phyloP scores from a whole-genome alignment of 2,329 filamentous ascomycete species.

The Paramyrothecium roridum region DNA sequence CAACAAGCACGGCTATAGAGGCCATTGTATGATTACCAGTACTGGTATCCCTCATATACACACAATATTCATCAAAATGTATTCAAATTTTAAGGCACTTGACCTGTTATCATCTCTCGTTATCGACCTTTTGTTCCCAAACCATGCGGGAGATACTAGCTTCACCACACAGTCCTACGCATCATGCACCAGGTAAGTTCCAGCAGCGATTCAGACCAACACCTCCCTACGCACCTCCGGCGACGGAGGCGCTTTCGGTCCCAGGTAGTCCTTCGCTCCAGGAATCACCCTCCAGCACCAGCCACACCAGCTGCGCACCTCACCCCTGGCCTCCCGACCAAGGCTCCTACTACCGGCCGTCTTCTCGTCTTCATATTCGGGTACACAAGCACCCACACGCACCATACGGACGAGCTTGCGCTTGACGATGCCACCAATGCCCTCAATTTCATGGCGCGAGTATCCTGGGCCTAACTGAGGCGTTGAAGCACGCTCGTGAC shows the following conservation, averaged over 20 bases:
- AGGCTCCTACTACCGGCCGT: constrained; percentile 62
- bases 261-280: constrained; percentile 40
- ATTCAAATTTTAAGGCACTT: neutral
- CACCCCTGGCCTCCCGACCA: constrained; percentile 65
- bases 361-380: constrained; percentile 82
- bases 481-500: constrained; percentile 39
- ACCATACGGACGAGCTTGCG: constrained; percentile 83
- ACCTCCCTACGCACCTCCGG: constrained; percentile 5
- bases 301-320: constrained; percentile 79
- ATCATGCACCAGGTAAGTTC: too few relatives aligned
- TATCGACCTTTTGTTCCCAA: neutral
- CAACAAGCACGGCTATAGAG: neutral
- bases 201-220: neutral
- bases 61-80: neutral
- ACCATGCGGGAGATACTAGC: neutral
- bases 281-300: constrained; percentile 83
- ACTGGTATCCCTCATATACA: neutral
- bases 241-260: constrained; percentile 15
- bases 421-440: constrained; percentile 84
- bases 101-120: neutral
- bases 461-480: constrained; percentile 68
- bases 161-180: neutral
- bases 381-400: constrained; percentile 77
- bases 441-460: constrained; percentile 82
- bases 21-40: neutral